Conservation (phyloP, 2,329 filamentous ascomycete species). For the Fusarium irregulare region DNA sequence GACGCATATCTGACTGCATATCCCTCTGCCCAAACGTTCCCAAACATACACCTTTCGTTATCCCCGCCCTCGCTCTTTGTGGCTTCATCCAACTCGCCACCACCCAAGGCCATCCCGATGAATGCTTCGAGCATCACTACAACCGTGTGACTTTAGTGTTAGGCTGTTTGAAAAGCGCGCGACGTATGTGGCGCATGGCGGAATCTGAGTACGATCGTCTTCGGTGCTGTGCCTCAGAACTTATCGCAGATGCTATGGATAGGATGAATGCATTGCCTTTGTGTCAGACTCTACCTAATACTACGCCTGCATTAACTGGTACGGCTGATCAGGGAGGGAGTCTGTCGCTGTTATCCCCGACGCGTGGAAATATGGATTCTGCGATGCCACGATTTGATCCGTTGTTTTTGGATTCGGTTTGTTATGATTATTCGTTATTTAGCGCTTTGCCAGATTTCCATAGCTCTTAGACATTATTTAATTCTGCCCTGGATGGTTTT, state of each 20-base stretch:
- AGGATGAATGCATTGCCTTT: conserved; percentile 39
- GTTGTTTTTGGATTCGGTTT: conserved; percentile 17
- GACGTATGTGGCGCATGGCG: conserved; percentile 34
- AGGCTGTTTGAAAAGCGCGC: conserved; percentile 32
- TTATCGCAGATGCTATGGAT: conserved; percentile 37
- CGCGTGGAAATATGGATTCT: neutral
- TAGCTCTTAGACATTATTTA: conserved; percentile 5
- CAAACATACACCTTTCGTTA: conserved; percentile 39
- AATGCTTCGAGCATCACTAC: conserved; percentile 41
- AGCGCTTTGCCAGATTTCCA: conserved; percentile 23
- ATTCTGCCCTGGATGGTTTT: neutral
- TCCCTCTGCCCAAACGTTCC: conserved; percentile 34
- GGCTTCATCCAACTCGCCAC: conserved; percentile 39
- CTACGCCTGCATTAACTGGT: neutral
- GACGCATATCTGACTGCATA: conserved; percentile 38
- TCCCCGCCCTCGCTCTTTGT: conserved; percentile 31
- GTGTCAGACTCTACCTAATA: conserved; percentile 8
- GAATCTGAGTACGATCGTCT: conserved; percentile 36
- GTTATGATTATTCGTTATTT: conserved; percentile 24
- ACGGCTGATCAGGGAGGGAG: conserved; percentile 6
- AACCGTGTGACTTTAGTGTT: conserved; percentile 32
- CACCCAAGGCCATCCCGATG: conserved; percentile 32
- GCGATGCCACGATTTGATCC: conserved; percentile 15
- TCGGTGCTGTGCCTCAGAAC: conserved; percentile 27
- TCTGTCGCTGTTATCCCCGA: neutral